Evolutionary conservation across 805 yeast genomes (phyloP).

Genomic region (Cyberlindnera maritima): DNA sequence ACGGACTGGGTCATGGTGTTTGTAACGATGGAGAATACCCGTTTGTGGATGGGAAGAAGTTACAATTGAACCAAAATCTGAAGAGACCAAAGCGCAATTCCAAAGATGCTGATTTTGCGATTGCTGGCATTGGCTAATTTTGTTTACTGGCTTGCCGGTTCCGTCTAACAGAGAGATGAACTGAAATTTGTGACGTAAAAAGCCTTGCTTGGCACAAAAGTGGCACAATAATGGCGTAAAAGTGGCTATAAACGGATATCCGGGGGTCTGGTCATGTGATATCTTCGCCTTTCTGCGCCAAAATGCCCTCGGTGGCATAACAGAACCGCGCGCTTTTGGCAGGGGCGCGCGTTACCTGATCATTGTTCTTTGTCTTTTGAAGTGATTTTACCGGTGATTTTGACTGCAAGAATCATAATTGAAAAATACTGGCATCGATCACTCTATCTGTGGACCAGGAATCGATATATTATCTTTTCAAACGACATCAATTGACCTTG

Average conservation of each 20-base stretch:
- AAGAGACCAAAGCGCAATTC: background rate
- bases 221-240: background rate
- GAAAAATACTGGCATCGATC: background rate
- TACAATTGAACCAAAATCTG: background rate
- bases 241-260: background rate
- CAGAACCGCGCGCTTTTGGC: background rate
- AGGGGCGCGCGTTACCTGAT: background rate
- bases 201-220: background rate
- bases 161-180: background rate
- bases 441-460: too few species aligned
- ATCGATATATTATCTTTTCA: background rate
- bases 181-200: conserved; percentile 5
- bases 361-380: background rate
- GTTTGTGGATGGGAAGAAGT: background rate
- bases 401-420: too few species aligned
- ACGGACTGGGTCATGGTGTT: background rate
- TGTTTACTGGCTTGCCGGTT: too few species aligned
- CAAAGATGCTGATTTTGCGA: conserved; percentile 2
- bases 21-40: background rate
- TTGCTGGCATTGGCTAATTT: conserved; percentile 8
- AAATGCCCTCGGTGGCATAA: too few species aligned
- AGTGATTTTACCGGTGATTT: background rate
- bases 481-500: too few species aligned
- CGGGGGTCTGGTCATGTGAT: background rate
- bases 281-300: too few species aligned